Base-by-base conservation (phyloP, 345 rosid species). In the Hypericum perforatum region DNA sequence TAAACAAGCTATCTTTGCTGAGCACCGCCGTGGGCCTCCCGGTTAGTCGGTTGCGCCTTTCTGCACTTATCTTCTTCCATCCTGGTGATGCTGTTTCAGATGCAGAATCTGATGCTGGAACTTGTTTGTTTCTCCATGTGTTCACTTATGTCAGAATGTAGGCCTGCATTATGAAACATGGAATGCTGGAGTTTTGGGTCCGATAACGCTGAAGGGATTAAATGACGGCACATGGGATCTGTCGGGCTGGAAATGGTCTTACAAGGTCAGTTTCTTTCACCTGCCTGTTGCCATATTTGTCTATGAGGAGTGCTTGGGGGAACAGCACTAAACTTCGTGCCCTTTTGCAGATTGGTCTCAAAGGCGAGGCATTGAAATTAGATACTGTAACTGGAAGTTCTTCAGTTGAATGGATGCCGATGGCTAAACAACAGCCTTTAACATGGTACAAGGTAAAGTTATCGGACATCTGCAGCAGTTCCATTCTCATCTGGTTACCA, bases 111-210 rank as follows among this genome's bases (percentile, higher is more conserved):
- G 2, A 3, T 1, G 10, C 37, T 14, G 51, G 37, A 41, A 14
- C 54, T 12, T 5, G 16, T 37, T 41, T n/a, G n/a, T n/a, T 41
- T 60, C 14, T 7, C 13, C 0, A 55, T 43, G 11, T 12, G 0
- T n/a, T n/a, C 12, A 36, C 11, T 60, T 12, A 11, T 48, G 36
- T 43, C 51, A 67, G 71, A 67, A 67, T 41, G 71, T 67, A 42
- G 71, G 71, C 7, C 55, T 61, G n/a, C 66, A 67, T 51, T 67
- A 61, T 12, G 71, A 67, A 47, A 52, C 39, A 12, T 67, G 66
- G 66, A 67, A 67, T 52, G 44, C 62, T 7, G 71, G 71, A 49
- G 61, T 67, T 61, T 58, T 67, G 6, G 71, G 71, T 16, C 71
- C 71, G 0, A 59, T 67, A 22, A 56, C 66, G 15, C 29, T 67